Evolutionary conservation across 1,284 basidiomycete species (phyloP), one percentile per base, ranked within the genome.

Genomic region (Pisolithus thermaeus): DNA sequence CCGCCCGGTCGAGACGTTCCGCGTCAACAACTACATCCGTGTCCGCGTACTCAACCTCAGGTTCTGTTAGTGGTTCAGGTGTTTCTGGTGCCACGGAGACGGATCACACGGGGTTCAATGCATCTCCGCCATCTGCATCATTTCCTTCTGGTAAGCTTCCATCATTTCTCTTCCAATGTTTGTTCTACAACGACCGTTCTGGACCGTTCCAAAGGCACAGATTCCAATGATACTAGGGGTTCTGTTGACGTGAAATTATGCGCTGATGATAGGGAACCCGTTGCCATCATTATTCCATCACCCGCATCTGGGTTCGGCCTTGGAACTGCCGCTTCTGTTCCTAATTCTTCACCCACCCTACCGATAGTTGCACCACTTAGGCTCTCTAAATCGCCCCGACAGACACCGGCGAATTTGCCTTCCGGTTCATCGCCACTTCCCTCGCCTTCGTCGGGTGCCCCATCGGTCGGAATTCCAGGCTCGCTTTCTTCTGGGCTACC

Each of bases 21-120:
- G 64, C 60, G 28, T 67, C 66, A 36, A 66, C 61, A 4, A 56
- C 66, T 6, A 59, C 63, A 2, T 61, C 62, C 0, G 54, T 36
- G 3, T 48, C 45, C 23, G 20, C 27, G 39, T 56, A 50, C 36
- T 66, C 60, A 38, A 32, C 41, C 11, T 28, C 51, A 16, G 39
- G 41, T 28, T 45, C 51, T 20, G 44, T 38, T 50, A 57, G 30
- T 30, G 25, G 44, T 41, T 59, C 53, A 23, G 25, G 46, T 14
- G 8, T 46, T n/a, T 35, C 47, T 30, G 27, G 35, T 23, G 57
- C 60, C 1, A 54, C 44, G 12, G 44, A 46, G 44, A 46, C 32
- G 18, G 44, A 46, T 18, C 30, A 35, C 35, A n/a, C 44, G n/a
- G 20, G 44, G 16, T 14, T 23, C 18, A 22, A 4, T 8, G 35